A percentile compares a stretch with the other conserved stretches of the same genome.
phyloP scores from a whole-genome alignment of 306 rosid genomes.

The Lotus japonicus region DNA sequence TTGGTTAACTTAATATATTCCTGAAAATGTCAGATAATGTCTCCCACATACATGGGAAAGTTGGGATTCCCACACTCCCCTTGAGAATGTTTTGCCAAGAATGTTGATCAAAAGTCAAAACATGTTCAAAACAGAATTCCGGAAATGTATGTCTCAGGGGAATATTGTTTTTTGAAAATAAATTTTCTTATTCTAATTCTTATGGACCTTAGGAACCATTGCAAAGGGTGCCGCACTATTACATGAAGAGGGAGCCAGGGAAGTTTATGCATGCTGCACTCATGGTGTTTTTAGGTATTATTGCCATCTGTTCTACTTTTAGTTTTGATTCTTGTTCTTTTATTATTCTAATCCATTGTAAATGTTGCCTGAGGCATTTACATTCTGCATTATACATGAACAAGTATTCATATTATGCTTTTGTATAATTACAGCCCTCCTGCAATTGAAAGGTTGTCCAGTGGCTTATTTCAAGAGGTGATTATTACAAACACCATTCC shows the following conservation, averaged over 20 bases:
- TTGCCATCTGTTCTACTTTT: neutral
- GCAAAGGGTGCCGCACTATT: slow-evolving; percentile 88
- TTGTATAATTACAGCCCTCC: slow-evolving; percentile 60
- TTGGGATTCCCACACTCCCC: too few species aligned
- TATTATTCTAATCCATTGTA: neutral
- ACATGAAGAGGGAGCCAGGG: slow-evolving; percentile 95
- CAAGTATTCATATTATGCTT: neutral
- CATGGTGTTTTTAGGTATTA: slow-evolving; percentile 96
- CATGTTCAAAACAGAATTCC: too few species aligned
- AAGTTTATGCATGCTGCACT: slow-evolving; percentile 95
- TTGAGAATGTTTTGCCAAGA: too few species aligned
- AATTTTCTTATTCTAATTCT: neutral
- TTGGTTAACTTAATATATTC: too few species aligned
- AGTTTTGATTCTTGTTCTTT: neutral
- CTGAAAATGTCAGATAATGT: too few species aligned
- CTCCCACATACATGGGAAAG: too few species aligned
- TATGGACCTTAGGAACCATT: slow-evolving; percentile 61
- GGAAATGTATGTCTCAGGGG: too few species aligned
- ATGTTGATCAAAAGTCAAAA: too few species aligned
- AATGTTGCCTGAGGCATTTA: neutral
- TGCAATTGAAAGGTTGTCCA: slow-evolving; percentile 82
- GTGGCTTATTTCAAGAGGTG: slow-evolving; percentile 91
- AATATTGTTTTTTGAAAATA: too few species aligned
- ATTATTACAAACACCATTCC: slow-evolving; percentile 88
- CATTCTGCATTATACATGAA: neutral